Evolutionary conservation across 495 filamentous ascomycete genomes (phyloP).

Genomic region (Penicillium ochrochloron): DNA sequence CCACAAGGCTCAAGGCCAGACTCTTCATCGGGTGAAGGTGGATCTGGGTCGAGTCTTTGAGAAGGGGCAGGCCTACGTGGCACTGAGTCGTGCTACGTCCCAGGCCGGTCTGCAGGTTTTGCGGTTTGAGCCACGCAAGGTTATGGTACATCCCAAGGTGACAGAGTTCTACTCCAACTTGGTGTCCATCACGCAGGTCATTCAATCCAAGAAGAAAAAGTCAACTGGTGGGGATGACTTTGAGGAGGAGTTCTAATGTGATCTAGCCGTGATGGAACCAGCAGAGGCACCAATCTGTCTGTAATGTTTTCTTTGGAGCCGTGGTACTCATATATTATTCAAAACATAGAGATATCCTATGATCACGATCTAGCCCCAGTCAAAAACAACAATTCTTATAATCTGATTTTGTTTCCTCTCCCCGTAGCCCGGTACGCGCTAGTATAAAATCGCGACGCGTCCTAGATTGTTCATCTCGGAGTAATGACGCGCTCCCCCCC

Average conservation of each 20-base stretch:
- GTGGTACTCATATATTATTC: constrained; percentile 4
- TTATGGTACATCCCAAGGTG: constrained; percentile 92
- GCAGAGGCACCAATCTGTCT: not conserved
- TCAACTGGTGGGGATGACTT: constrained; percentile 29
- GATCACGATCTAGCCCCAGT: not conserved
- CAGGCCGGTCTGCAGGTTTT: constrained; percentile 88
- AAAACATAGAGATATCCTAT: constrained; percentile 15
- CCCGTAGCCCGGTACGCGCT: not conserved
- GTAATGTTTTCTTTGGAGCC: not conserved
- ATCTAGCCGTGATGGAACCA: constrained; percentile 10
- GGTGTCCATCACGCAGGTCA: constrained; percentile 54
- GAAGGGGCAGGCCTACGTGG: constrained; percentile 75
- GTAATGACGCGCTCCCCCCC: constrained; percentile 7
- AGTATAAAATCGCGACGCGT: not conserved
- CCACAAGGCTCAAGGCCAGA: constrained; percentile 98
- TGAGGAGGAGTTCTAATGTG: constrained; percentile 39
- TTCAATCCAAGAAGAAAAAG: constrained; percentile 34
- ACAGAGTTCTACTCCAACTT: constrained; percentile 82
- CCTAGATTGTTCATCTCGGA: not conserved
- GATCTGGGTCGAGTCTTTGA: constrained; percentile 92
- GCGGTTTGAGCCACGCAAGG: constrained; percentile 85
- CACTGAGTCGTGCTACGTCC: constrained; percentile 75
- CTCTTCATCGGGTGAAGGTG: constrained; percentile 91
- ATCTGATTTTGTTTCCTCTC: not conserved
- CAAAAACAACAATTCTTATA: not conserved